phyloP scores from a whole-genome alignment of 2,329 filamentous ascomycete species.

The Paecilomyces dactylethromorphus region DNA sequence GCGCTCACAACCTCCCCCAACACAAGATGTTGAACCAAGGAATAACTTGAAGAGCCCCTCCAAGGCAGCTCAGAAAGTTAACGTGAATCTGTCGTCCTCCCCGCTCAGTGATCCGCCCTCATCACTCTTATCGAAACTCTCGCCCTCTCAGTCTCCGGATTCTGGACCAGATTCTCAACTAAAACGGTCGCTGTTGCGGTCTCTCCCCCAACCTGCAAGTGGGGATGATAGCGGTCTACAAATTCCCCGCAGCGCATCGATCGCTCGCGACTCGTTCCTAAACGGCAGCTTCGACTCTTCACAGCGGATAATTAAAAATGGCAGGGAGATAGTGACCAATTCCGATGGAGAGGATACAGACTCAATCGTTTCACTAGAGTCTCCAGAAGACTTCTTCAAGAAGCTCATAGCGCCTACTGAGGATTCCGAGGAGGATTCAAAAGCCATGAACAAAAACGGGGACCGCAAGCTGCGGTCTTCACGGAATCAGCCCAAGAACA shows the following conservation, averaged over 20 bases:
- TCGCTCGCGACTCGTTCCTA: conserved; percentile 9
- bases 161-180: conserved; percentile 8
- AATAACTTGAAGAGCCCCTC: conserved; percentile 4
- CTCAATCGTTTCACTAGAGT: conserved; percentile 50
- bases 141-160: conserved; percentile 11
- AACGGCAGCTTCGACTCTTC: conserved; percentile 23
- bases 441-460: conserved; percentile 5
- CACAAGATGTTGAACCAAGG: neutral
- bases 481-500: conserved; percentile 2
- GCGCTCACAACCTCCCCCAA: conserved; percentile 23
- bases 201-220: conserved; percentile 6
- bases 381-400: conserved; percentile 47
- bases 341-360: conserved; percentile 66
- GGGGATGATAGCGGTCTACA: conserved; percentile 5
- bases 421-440: conserved; percentile 4
- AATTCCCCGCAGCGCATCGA: conserved; percentile 14
- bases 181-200: conserved; percentile 9
- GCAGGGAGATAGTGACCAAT: conserved; percentile 50
- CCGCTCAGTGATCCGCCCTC: conserved; percentile 19
- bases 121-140: conserved; percentile 11
- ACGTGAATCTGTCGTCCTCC: conserved; percentile 19
- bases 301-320: conserved; percentile 52
- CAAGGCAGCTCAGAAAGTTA: conserved; percentile 10
- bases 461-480: conserved; percentile 9
- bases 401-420: conserved; percentile 14